A percentile compares a stretch with the other conserved stretches of the same genome.
These are phyloP conservation scores for Vachellia collinsii DNA, from an alignment of 306 rosid genomes.

Conservation along the genomic window DNA sequence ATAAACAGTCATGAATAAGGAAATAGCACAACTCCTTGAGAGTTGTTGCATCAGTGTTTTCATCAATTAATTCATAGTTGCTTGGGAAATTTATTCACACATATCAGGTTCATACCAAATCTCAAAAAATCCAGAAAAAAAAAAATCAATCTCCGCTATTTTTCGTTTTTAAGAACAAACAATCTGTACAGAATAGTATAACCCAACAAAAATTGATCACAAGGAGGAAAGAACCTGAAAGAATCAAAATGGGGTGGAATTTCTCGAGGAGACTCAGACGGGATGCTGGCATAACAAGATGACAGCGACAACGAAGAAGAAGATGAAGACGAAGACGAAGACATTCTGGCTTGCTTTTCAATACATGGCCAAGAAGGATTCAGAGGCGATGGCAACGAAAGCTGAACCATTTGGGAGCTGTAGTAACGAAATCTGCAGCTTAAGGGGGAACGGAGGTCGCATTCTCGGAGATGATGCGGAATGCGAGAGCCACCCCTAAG, in stretches of 20 bases:
- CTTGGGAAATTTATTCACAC: neutral
- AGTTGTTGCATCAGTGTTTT: neutral
- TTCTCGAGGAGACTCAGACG: slow-evolving; percentile 50
- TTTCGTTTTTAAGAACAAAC: neutral
- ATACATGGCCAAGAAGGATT: slow-evolving; percentile 26
- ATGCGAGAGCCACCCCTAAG: slow-evolving; percentile 50
- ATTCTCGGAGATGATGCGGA: slow-evolving; percentile 60
- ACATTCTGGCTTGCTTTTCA: slow-evolving; percentile 4
- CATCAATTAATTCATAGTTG: neutral
- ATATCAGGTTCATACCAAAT: neutral
- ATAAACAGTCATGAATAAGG: neutral
- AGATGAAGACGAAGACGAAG: slow-evolving; percentile 1
- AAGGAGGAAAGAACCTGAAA: slow-evolving; percentile 53
- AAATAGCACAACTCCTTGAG: neutral
- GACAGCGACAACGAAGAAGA: neutral
- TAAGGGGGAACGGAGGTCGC: slow-evolving; percentile 46
- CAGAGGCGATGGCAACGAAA: slow-evolving; percentile 44
- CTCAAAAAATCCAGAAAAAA: neutral
- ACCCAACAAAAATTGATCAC: neutral
- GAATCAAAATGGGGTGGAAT: slow-evolving; percentile 50
- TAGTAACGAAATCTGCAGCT: slow-evolving; percentile 31
- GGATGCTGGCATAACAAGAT: slow-evolving; percentile 35
- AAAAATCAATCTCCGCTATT: neutral
- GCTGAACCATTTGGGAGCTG: slow-evolving; percentile 38
- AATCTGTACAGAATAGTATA: neutral